These are phyloP conservation scores for Alternaria incomplexa DNA, from an alignment of 2,329 filamentous ascomycete species.

Conservation along the genomic window DNA sequence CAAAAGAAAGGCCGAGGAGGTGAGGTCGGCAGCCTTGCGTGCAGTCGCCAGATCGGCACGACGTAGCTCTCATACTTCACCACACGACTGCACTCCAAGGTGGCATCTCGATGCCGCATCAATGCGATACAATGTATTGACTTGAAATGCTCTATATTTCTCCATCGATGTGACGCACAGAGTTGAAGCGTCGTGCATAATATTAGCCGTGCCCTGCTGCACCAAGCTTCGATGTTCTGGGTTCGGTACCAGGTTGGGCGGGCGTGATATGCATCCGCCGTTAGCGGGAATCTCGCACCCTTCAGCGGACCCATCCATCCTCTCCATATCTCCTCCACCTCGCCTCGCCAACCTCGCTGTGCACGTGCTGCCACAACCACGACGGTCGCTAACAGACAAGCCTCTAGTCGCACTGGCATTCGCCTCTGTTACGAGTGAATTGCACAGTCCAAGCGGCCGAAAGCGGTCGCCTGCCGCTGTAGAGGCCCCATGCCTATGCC, in stretches of 20 bases:
- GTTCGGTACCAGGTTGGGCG: slow-evolving; percentile 16
- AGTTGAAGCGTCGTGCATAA: neutral
- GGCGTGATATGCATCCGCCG: slow-evolving; percentile 16
- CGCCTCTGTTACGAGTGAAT: neutral
- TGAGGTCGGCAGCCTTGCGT: slow-evolving; percentile 5
- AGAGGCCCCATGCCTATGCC: slow-evolving; percentile 40
- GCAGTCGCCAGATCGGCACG: slow-evolving; percentile 8
- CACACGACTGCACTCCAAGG: neutral
- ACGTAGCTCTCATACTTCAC: slow-evolving; percentile 9
- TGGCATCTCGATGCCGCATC: neutral
- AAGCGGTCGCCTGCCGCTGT: slow-evolving; percentile 30
- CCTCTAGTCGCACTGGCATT: neutral
- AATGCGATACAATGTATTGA: neutral
- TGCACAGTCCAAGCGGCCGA: slow-evolving; percentile 14
- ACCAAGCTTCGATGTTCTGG: slow-evolving; percentile 8
- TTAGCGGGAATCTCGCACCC: slow-evolving; percentile 21
- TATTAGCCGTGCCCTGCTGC: neutral
- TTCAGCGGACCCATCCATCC: slow-evolving; percentile 18
- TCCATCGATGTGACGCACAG: neutral
- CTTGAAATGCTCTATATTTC: neutral
- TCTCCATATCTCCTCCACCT: slow-evolving; percentile 25
- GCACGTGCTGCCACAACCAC: slow-evolving; percentile 11
- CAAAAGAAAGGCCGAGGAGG: slow-evolving; percentile 3
- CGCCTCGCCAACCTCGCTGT: slow-evolving; percentile 8
- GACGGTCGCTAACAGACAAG: neutral